A percentile compares a stretch with the other conserved stretches of the same genome.
phyloP scores from a whole-genome alignment of 768 basidiomycete species.

The Collybiopsis confluens region DNA sequence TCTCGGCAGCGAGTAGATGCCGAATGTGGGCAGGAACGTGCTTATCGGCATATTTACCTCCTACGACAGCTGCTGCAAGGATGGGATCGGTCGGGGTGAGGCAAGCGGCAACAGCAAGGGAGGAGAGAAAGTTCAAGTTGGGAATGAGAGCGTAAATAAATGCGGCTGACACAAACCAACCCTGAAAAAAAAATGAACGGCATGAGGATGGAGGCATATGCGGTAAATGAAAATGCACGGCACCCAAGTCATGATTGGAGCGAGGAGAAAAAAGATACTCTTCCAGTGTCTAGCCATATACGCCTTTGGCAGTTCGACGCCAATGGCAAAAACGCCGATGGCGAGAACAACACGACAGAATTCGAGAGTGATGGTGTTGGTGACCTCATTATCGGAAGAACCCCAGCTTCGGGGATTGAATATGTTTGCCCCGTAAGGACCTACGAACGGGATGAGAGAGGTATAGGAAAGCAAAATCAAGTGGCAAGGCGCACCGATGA shows the following conservation, averaged over 20 bases:
- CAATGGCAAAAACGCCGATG: slow-evolving; percentile 96
- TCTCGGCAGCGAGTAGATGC: slow-evolving; percentile 66
- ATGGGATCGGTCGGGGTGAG: slow-evolving; percentile 95
- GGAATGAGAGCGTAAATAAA: slow-evolving; percentile 93
- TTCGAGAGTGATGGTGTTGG: slow-evolving; percentile 85
- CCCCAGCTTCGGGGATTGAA: slow-evolving; percentile 84
- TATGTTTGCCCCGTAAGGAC: slow-evolving; percentile 77
- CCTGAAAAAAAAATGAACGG: slow-evolving; percentile 45
- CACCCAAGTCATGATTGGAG: slow-evolving; percentile 83
- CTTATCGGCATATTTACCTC: slow-evolving; percentile 97
- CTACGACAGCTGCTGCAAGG: slow-evolving; percentile 86
- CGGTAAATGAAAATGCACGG: neutral
- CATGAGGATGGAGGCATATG: slow-evolving; percentile 8
- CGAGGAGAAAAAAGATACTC: slow-evolving; percentile 79
- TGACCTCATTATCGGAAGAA: slow-evolving; percentile 34
- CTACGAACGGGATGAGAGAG: slow-evolving; percentile 27
- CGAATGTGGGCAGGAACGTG: slow-evolving; percentile 87
- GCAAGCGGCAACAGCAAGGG: slow-evolving; percentile 87
- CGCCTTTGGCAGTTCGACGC: slow-evolving; percentile 88
- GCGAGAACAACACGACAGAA: slow-evolving; percentile 90
- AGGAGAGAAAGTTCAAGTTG: slow-evolving; percentile 81
- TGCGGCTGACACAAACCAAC: slow-evolving; percentile 91
- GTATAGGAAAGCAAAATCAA: slow-evolving; percentile 8
- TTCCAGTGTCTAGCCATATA: slow-evolving; percentile 95
- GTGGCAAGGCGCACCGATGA: slow-evolving; percentile 58